Evolutionary conservation across 208 protist species (phyloP).

Genomic region (Acanthamoeba triangularis): DNA sequence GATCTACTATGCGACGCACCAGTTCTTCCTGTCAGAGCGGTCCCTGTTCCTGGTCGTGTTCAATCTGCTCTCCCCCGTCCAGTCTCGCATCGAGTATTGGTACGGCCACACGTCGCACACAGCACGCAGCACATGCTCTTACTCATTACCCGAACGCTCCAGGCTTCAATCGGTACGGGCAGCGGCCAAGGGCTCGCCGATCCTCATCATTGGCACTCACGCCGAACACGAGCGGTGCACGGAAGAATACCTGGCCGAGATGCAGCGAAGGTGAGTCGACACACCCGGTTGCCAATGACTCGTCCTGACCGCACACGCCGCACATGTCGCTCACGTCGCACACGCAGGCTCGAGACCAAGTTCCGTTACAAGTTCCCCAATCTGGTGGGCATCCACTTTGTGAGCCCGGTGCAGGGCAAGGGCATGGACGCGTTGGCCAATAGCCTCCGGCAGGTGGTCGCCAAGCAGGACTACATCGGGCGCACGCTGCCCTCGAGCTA

Average conservation of each 20-base stretch:
- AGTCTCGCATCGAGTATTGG: conserved; percentile 59
- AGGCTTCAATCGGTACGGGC: conserved; percentile 34
- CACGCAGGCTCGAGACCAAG: conserved; percentile 8
- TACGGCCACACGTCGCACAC: not conserved
- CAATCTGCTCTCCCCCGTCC: not conserved
- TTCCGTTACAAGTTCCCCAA: not conserved
- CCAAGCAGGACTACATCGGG: conserved; percentile 43
- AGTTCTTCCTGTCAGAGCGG: conserved; percentile 53
- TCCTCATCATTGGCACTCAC: conserved; percentile 53
- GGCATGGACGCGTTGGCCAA: not conserved
- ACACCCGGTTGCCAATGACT: too few relatives aligned
- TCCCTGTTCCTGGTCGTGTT: conserved; percentile 49
- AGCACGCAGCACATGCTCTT: too few relatives aligned
- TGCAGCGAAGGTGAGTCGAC: too few relatives aligned
- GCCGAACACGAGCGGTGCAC: conserved; percentile 40
- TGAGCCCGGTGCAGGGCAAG: conserved; percentile 34
- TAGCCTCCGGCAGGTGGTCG: not conserved
- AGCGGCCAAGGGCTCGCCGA: conserved; percentile 6
- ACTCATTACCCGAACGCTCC: not conserved
- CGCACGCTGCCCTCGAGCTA: conserved; percentile 55
- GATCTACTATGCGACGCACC: conserved; percentile 59
- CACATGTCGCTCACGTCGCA: too few relatives aligned
- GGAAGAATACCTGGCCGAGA: not conserved
- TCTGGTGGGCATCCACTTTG: conserved; percentile 59
- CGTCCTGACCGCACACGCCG: not conserved